Evolutionary conservation across 768 basidiomycete species (phyloP), one percentile per base, ranked within the genome.

Genomic region (Agaricus bisporus): DNA sequence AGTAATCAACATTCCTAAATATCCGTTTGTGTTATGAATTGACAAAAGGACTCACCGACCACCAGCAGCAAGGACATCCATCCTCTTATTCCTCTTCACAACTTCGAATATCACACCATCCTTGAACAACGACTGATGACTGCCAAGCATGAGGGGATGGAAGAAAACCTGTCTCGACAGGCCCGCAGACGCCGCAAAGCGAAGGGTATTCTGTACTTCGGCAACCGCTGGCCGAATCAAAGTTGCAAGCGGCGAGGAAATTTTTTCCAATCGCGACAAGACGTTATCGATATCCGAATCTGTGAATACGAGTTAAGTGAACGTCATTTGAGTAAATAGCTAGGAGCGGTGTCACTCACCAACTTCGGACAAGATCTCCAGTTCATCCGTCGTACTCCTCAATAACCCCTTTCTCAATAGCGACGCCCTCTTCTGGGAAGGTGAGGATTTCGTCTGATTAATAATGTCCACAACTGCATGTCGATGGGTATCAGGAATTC

Each of bases 71-170:
- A 93, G 76, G 7, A 90, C 75, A 52, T 91, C 89, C 1, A 72
- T 68, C 17, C 76, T 77, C 63, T 85, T 90, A 58, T 73, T 80
- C 48, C 78, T 80, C 54, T 81, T 75, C 10, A 84, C 82, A 1
- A 91, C 81, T 60, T 91, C 89, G 46, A 94, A 75, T 43, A 89
- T 73, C 29, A 92, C 72, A 0, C 91, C 91, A 45, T 85, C 79
- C 36, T 80, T 81, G 72, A 90, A 89, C 60, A 84, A 74, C 1
- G 71, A 64, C 56, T 80, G 80, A 56, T 86, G 84, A 51, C 71
- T 75, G 11, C 81, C 81, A 22, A 89, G 72, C 83, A 91, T 87
- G 25, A 91, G 70, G 2, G 89, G 91, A 55, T 78, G 80, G 68
- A 93, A 82, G 39, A 73, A 71, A 46, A 92, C 78, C 0, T 76